Percentiles rank a stretch among this genome's conserved stretches.
Evolutionary conservation across 306 rosid genomes (phyloP).

Genomic region (Calophaca sinica): DNA sequence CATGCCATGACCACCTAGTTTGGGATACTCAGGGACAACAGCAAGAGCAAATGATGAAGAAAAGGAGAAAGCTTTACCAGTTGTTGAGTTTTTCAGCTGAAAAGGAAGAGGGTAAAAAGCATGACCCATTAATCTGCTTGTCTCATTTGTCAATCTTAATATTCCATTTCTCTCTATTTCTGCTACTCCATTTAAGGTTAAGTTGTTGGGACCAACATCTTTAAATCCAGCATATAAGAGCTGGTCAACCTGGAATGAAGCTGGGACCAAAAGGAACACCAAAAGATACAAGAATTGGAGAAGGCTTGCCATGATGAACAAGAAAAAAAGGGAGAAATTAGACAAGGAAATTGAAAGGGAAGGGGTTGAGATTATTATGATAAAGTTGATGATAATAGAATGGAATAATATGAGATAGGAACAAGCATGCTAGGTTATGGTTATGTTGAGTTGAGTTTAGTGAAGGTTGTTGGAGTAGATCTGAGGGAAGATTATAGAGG

Average conservation of each 20-base stretch:
- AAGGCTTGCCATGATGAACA: conserved; percentile 47
- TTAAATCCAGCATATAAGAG: conserved; percentile 66
- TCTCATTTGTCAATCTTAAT: conserved; percentile 69
- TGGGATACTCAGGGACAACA: conserved; percentile 79
- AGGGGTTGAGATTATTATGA: neutral
- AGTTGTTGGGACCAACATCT: conserved; percentile 53
- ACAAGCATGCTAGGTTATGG: conserved; percentile 6
- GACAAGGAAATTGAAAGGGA: neutral
- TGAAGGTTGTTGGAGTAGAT: conserved; percentile 37
- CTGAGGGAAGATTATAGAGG: neutral
- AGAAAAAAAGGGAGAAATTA: neutral
- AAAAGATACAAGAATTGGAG: conserved; percentile 33
- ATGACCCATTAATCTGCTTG: conserved; percentile 65
- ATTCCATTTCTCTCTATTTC: conserved; percentile 61
- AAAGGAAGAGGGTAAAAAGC: conserved; percentile 64
- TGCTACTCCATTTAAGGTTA: conserved; percentile 64
- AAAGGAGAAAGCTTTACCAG: conserved; percentile 70
- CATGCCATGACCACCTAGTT: conserved; percentile 88
- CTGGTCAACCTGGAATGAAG: conserved; percentile 52
- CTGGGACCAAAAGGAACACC: conserved; percentile 47
- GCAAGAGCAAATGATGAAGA: conserved; percentile 72
- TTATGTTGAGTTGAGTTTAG: conserved; percentile 36
- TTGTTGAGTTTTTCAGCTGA: conserved; percentile 63
- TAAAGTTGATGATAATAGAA: conserved; percentile 8
- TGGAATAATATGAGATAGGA: neutral